phyloP scores from a whole-genome alignment of 2,329 filamentous ascomycete species.

The Pleomassaria siparia region DNA sequence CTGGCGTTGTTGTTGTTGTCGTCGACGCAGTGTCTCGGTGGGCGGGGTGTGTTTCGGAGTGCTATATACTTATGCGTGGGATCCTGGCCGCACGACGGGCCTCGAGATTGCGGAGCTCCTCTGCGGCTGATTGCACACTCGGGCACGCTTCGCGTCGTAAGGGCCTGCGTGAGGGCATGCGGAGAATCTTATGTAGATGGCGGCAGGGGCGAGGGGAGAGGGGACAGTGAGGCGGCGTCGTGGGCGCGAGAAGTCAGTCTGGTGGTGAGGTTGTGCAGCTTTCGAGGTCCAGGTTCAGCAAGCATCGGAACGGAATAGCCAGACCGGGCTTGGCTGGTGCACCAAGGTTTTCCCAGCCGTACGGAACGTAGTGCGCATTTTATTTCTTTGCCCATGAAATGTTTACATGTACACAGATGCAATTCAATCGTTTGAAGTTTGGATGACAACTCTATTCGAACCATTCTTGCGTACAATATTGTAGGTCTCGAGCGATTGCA shows the following conservation, averaged over 20 bases:
- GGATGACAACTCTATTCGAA: background rate
- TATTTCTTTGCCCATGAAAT: too few species aligned
- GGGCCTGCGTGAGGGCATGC: slow-evolving; percentile 9
- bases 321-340: background rate
- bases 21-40: background rate
- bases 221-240: slow-evolving; percentile 55
- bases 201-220: slow-evolving; percentile 58
- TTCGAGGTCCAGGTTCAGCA: background rate
- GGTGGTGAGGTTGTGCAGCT: background rate
- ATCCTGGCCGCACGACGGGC: slow-evolving; percentile 30
- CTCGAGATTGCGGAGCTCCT: slow-evolving; percentile 13
- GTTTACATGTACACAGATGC: too few species aligned
- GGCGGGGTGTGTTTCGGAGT: slow-evolving; percentile 13
- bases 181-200: slow-evolving; percentile 14
- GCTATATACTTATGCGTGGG: slow-evolving; percentile 24
- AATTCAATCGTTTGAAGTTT: too few species aligned
- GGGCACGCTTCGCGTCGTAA: slow-evolving; percentile 14
- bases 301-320: background rate
- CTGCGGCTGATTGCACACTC: slow-evolving; percentile 12
- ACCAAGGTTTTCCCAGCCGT: too few species aligned
- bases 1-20: background rate
- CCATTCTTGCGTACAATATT: background rate
- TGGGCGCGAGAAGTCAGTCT: background rate
- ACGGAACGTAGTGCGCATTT: too few species aligned
- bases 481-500: background rate